Base-by-base conservation (phyloP, 257 asterid genomes). In the Petunia secreta region DNA sequence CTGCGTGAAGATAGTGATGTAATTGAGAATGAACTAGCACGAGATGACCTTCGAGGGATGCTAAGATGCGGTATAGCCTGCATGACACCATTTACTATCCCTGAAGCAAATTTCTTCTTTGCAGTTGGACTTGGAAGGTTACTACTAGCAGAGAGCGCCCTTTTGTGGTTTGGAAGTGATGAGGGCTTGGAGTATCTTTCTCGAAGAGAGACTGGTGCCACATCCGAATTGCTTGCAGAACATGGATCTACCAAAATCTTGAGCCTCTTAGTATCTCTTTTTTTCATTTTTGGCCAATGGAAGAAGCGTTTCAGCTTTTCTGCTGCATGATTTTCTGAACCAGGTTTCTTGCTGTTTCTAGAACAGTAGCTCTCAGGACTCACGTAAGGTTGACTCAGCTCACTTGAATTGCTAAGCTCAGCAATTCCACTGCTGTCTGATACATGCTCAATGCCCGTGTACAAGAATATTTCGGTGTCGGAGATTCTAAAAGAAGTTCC, bases 401-500 rank as follows among this genome's bases (percentile, higher is more conserved):
- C 93, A 1, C 91, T 84, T 2, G 97, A 88, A 13, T 25, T 59
- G 2, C 84, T 53, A 84, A 83, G 75, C 76, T 80, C 73, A 36
- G 46, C 13, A 0, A 57, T 83, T 0, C 76, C 81, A 69, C 87
- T 82, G 4, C 83, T 90, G 55, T 79, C 60, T 46, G 88, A 87
- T 4, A 88, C 91, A 40, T 87, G 87, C 75, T 89, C 97, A 53
- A 91, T 66, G 16, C 99, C 97, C 0, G 95, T 91, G 81, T 87
- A 84, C 73, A 90, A 66, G 63, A 93, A 91, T 50, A 95, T 91
- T 79, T 95, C 94, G 1, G 84, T 84, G 80, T 95, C 99, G 9
- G 93, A 91, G 59, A 92, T 89, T 80, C 94, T 80, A 80, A 95
- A 95, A 4, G 97, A 93, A 1, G 97, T 95, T 44, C 98, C 98